A percentile compares a stretch with the other conserved stretches of the same genome.
These are phyloP conservation scores for Colletotrichum sp. DNA, from an alignment of 2,329 filamentous ascomycete genomes.

Conservation along the genomic window DNA sequence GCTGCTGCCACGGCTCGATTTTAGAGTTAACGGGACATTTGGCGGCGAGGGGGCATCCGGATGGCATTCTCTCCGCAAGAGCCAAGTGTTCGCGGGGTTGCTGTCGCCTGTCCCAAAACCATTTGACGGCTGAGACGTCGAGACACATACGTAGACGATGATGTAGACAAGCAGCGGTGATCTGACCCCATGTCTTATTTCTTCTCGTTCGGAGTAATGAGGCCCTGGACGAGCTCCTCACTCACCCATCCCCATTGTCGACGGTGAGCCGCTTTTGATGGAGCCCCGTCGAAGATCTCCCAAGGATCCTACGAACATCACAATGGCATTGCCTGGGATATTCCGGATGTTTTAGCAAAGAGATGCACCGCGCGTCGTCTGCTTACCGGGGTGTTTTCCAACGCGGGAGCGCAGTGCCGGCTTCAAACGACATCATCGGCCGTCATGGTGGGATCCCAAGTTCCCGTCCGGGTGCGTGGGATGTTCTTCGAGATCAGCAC, in stretches of 20 bases:
- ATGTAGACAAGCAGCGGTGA: background rate
- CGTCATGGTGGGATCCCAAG: slow-evolving; percentile 11
- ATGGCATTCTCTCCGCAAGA: slow-evolving; percentile 16
- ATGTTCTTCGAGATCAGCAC: slow-evolving; percentile 18
- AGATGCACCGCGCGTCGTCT: background rate
- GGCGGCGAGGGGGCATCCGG: slow-evolving; percentile 3
- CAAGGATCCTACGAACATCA: background rate
- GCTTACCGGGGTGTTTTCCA: background rate
- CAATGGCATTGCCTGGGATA: background rate
- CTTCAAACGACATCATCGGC: slow-evolving; percentile 18
- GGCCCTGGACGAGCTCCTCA: background rate
- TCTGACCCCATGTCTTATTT: background rate
- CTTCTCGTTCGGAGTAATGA: background rate
- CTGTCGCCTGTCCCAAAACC: background rate
- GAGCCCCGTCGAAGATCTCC: background rate
- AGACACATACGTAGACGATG: background rate
- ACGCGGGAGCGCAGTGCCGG: background rate
- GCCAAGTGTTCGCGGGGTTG: slow-evolving; percentile 20
- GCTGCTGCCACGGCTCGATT: background rate
- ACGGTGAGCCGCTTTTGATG: background rate
- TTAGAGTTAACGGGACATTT: background rate
- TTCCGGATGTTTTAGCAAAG: background rate
- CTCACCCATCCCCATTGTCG: background rate
- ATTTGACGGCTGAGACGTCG: background rate
- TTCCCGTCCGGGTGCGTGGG: slow-evolving; percentile 13